Conservation (phyloP, 1,284 basidiomycete genomes). For the Trametes hirsuta region DNA sequence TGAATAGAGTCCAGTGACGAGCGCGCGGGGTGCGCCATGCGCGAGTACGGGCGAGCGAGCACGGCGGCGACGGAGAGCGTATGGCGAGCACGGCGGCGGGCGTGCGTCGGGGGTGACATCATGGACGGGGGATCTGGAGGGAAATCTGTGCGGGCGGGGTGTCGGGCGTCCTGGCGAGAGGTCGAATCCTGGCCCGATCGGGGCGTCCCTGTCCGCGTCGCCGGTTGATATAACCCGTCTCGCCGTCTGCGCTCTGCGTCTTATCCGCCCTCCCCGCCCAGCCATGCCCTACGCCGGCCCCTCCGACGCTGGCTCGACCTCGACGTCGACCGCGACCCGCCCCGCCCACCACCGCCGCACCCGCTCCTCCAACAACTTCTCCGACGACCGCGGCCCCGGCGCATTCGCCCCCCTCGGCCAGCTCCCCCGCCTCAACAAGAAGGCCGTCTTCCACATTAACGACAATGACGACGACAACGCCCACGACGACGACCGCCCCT, state of each 20-base stretch:
- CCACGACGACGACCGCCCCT: slow-evolving; percentile 24
- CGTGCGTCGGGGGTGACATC: slow-evolving; percentile 6
- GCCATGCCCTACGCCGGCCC: slow-evolving; percentile 37
- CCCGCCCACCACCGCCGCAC: slow-evolving; percentile 33
- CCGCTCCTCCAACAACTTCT: slow-evolving; percentile 41
- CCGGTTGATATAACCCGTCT: slow-evolving; percentile 14
- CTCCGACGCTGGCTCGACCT: slow-evolving; percentile 25
- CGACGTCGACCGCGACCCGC: slow-evolving; percentile 22
- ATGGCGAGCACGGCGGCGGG: background rate
- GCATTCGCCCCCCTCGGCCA: slow-evolving; percentile 54
- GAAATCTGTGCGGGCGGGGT: background rate
- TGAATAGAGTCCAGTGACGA: slow-evolving; percentile 1
- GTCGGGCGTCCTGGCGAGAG: too few relatives aligned
- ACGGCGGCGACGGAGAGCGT: background rate
- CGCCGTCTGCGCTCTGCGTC: background rate
- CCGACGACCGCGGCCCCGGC: slow-evolving; percentile 51
- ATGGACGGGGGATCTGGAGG: background rate
- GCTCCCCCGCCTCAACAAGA: slow-evolving; percentile 48
- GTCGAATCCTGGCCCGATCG: background rate
- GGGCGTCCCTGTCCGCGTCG: background rate
- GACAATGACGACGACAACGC: slow-evolving; percentile 38
- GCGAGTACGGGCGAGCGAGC: background rate
- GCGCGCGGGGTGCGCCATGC: background rate
- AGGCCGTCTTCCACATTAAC: slow-evolving; percentile 38
- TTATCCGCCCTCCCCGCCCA: slow-evolving; percentile 2